phyloP scores from a whole-genome alignment of 1,139 yeast genomes.

The Yamadazyma kanchanaburiensis region DNA sequence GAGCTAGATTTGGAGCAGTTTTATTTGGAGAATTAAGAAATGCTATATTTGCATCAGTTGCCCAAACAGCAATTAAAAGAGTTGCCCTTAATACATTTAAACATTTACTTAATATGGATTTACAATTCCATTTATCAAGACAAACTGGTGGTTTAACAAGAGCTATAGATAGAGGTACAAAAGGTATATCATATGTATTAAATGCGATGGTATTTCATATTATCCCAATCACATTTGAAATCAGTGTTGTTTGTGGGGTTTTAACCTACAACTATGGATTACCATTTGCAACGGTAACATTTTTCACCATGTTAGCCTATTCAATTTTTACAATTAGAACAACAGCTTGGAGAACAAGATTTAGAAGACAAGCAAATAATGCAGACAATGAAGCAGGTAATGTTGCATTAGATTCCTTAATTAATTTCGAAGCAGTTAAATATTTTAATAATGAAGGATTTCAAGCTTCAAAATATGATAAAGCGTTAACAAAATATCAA shows the following conservation, averaged over 20 bases:
- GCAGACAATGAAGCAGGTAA: slow-evolving; percentile 96
- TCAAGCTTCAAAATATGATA: slow-evolving; percentile 78
- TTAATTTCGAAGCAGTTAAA: slow-evolving; percentile 92
- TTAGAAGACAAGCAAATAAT: slow-evolving; percentile 84
- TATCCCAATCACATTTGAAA: slow-evolving; percentile 88
- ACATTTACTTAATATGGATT: slow-evolving; percentile 79
- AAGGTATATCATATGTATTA: slow-evolving; percentile 90
- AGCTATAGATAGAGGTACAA: slow-evolving; percentile 96
- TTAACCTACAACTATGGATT: slow-evolving; percentile 89
- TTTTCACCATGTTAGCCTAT: slow-evolving; percentile 83
- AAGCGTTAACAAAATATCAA: slow-evolving; percentile 73
- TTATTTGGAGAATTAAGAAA: slow-evolving; percentile 90
- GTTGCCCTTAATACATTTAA: slow-evolving; percentile 87
- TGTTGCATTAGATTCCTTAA: slow-evolving; percentile 89
- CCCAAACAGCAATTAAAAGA: slow-evolving; percentile 88
- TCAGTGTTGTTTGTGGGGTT: slow-evolving; percentile 88
- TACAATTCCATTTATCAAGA: slow-evolving; percentile 83
- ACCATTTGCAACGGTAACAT: slow-evolving; percentile 84
- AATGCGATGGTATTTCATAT: slow-evolving; percentile 97
- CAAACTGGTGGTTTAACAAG: slow-evolving; percentile 97
- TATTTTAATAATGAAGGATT: slow-evolving; percentile 85
- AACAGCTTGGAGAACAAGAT: slow-evolving; percentile 94
- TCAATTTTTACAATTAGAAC: slow-evolving; percentile 85
- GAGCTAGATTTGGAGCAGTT: slow-evolving; percentile 92
- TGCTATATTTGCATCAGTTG: slow-evolving; percentile 93